phyloP scores from a whole-genome alignment of 805 yeast species.

The Ogataea angusta region DNA sequence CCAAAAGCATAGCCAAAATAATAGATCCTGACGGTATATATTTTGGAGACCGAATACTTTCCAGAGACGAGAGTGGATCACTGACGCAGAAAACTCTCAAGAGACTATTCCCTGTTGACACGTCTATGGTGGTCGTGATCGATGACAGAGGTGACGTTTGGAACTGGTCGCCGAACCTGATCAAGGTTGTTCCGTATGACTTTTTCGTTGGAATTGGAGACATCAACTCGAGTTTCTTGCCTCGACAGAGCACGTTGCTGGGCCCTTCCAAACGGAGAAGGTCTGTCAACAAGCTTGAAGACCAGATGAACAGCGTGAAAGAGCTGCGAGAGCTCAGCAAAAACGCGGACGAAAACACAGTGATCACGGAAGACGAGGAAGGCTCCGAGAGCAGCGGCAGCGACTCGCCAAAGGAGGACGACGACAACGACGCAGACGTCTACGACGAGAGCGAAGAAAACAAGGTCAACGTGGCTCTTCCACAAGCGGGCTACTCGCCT shows the following conservation, averaged over 20 bases:
- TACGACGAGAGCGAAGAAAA: slow-evolving; percentile 23
- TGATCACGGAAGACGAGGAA: slow-evolving; percentile 16
- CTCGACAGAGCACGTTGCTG: slow-evolving; percentile 59
- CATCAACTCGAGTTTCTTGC: slow-evolving; percentile 88
- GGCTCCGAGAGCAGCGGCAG: background rate
- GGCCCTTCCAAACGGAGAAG: slow-evolving; percentile 65
- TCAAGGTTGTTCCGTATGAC: slow-evolving; percentile 92
- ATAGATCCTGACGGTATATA: slow-evolving; percentile 86
- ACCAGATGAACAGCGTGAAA: slow-evolving; percentile 31
- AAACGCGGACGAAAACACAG: slow-evolving; percentile 14
- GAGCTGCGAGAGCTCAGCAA: slow-evolving; percentile 11
- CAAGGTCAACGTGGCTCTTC: slow-evolving; percentile 17
- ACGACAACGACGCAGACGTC: slow-evolving; percentile 11
- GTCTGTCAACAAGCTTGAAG: slow-evolving; percentile 55
- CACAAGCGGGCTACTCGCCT: slow-evolving; percentile 37
- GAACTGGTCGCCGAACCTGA: slow-evolving; percentile 92
- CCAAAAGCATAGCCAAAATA: slow-evolving; percentile 80
- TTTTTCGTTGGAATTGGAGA: slow-evolving; percentile 97
- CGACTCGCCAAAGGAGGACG: background rate
- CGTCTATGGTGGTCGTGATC: slow-evolving; percentile 92
- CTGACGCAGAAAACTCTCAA: slow-evolving; percentile 84
- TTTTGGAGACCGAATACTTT: slow-evolving; percentile 87
- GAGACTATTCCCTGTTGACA: slow-evolving; percentile 91
- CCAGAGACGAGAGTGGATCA: slow-evolving; percentile 93
- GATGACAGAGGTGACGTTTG: slow-evolving; percentile 99